Conservation (phyloP, 2,329 filamentous ascomycete species). For the Fusarium sp. region DNA sequence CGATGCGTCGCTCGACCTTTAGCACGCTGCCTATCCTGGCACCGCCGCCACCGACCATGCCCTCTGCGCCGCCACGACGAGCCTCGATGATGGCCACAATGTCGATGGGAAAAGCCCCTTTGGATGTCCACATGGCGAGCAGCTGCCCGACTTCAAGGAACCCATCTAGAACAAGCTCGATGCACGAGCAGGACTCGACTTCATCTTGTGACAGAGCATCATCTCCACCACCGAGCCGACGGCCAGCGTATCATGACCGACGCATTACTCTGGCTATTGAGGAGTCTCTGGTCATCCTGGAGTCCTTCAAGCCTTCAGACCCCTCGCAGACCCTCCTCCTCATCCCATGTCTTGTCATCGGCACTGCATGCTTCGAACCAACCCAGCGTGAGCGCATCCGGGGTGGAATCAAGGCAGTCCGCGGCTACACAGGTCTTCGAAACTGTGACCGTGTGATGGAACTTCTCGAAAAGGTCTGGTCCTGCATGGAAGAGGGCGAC, state of each 20-base stretch:
- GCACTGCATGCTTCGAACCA: slow-evolving; percentile 67
- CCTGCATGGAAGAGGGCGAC: slow-evolving; percentile 66
- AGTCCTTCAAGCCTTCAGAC: slow-evolving; percentile 66
- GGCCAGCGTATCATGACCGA: slow-evolving; percentile 60
- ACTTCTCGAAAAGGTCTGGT: slow-evolving; percentile 69
- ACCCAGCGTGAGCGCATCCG: slow-evolving; percentile 64
- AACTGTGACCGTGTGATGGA: slow-evolving; percentile 66
- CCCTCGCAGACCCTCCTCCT: slow-evolving; percentile 69
- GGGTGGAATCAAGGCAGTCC: slow-evolving; percentile 60
- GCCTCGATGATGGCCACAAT: slow-evolving; percentile 51
- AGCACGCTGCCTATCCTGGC: slow-evolving; percentile 40
- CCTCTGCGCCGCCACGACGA: slow-evolving; percentile 40
- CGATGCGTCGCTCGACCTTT: slow-evolving; percentile 46
- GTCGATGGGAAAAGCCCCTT: slow-evolving; percentile 33
- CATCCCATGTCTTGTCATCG: slow-evolving; percentile 69
- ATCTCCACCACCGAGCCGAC: slow-evolving; percentile 60
- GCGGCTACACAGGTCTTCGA: slow-evolving; percentile 68
- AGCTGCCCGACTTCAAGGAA: slow-evolving; percentile 49
- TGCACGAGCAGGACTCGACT: slow-evolving; percentile 51
- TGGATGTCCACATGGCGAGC: slow-evolving; percentile 36
- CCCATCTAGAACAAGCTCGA: slow-evolving; percentile 52
- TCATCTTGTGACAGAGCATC: slow-evolving; percentile 39
- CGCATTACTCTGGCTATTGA: slow-evolving; percentile 66
- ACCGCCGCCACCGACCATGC: slow-evolving; percentile 20
- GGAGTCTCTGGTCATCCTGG: slow-evolving; percentile 65